Evolutionary conservation across 2,329 filamentous ascomycete species (phyloP).

Genomic region (Akanthomyces uredinophilus): DNA sequence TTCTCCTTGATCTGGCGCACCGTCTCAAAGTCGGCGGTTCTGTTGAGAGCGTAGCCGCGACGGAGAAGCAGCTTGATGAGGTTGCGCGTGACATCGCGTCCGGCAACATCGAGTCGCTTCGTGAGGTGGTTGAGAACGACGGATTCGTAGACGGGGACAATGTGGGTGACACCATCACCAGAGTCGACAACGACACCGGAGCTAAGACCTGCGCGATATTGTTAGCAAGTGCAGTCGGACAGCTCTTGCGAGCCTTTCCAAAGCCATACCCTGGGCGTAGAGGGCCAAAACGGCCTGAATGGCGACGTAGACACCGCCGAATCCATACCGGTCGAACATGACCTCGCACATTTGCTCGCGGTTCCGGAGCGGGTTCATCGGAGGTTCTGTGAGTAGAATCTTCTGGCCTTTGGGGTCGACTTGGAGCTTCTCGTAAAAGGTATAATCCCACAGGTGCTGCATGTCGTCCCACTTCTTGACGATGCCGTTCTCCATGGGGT

Average conservation of each 20-base stretch:
- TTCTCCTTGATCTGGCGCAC: slow-evolving; percentile 99
- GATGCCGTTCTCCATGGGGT: slow-evolving; percentile 99
- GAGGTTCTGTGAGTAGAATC: slow-evolving; percentile 94
- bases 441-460: slow-evolving; percentile 99
- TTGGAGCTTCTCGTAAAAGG: slow-evolving; percentile 95
- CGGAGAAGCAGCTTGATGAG: slow-evolving; percentile 91
- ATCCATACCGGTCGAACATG: slow-evolving; percentile 97
- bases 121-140: slow-evolving; percentile 97
- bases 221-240: slow-evolving; percentile 11
- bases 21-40: slow-evolving; percentile 97
- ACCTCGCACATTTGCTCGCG: slow-evolving; percentile 97
- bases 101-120: slow-evolving; percentile 87
- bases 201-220: slow-evolving; percentile 57
- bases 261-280: slow-evolving; percentile 78
- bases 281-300: slow-evolving; percentile 95
- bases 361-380: slow-evolving; percentile 96
- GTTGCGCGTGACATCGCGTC: slow-evolving; percentile 96
- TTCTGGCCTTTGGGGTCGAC: slow-evolving; percentile 87
- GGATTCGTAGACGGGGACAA: slow-evolving; percentile 97
- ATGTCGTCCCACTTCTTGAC: slow-evolving; percentile 99
- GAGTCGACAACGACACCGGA: slow-evolving; percentile 98
- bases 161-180: slow-evolving; percentile 96
- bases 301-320: slow-evolving; percentile 95
- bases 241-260: slow-evolving; percentile 2
- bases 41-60: slow-evolving; percentile 92